phyloP scores from a whole-genome alignment of 305 asterid genomes.

The Stenogyne calaminthoides region DNA sequence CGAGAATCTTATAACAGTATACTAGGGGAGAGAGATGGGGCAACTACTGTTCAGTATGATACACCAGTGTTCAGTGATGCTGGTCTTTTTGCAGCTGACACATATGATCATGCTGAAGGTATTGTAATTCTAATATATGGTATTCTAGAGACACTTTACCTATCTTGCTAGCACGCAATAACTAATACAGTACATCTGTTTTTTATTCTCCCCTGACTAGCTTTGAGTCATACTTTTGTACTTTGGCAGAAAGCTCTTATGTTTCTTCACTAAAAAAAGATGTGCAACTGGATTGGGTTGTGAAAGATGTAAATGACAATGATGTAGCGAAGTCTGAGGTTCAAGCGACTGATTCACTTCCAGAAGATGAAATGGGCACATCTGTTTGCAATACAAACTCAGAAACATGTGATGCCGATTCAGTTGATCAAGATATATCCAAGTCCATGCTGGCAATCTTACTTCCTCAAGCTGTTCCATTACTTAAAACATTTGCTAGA shows the following conservation, averaged over 20 bases:
- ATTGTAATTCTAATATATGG: conserved; percentile 14
- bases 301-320: conserved; percentile 40
- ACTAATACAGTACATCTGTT: conserved; percentile 20
- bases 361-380: conserved; percentile 50
- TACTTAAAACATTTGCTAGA: conserved; percentile 74
- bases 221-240: conserved; percentile 21
- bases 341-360: conserved; percentile 52
- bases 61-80: conserved; percentile 38
- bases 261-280: conserved; percentile 33
- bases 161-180: conserved; percentile 22
- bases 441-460: conserved; percentile 78
- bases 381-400: conserved; percentile 42
- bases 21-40: conserved; percentile 45
- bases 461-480: conserved; percentile 87
- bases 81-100: conserved; percentile 62
- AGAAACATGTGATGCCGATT: conserved; percentile 55
- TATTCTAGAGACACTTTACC: not conserved
- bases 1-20: conserved; percentile 33
- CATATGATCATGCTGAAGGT: conserved; percentile 68
- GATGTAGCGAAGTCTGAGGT: conserved; percentile 41
- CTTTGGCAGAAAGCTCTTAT: conserved; percentile 48
- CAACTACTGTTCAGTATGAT: conserved; percentile 36
- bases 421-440: conserved; percentile 60
- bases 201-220: conserved; percentile 19
- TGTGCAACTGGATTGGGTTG: conserved; percentile 27